Evolutionary conservation across 306 rosid species (phyloP), one percentile per base, ranked within the genome.

Genomic region (Argentina anserina): DNA sequence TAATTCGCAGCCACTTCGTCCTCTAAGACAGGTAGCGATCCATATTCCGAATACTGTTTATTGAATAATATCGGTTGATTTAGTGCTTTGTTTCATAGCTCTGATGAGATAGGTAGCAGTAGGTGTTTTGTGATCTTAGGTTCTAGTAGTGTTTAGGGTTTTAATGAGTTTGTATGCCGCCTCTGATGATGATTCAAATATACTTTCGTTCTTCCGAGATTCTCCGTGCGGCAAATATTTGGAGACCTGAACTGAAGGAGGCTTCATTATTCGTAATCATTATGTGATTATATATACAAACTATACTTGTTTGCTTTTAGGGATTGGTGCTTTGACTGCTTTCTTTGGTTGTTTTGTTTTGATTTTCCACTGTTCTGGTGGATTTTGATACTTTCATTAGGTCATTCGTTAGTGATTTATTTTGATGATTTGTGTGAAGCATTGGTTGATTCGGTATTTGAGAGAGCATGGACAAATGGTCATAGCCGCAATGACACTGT

Each of bases 161-260:
- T 9, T 7, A 17, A 3, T 13, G 14, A 37, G 6, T n/a, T 37
- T 56, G 18, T 45, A 18, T 72, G n/a, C 2, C 11, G 62, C 73
- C 73, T 34, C 73, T 50, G 33, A 47, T 69, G 73, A 69, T 50
- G 73, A 69, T 49, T 49, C 6, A 68, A 31, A 5, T 2, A 18
- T 29, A 68, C 60, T 68, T 69, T 69, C 73, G 62, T 69, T 69
- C 45, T 50, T 49, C 73, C 9, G 73, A 69, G 73, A 34, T 49
- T 13, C n/a, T 50, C 37, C 64, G 11, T 87, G 97, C 77, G 83
- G 97, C 85, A 85, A 85, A 76, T 3, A 56, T 46, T 76, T 85
- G 89, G 92, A 88, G 96, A 87, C 91, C 96, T 90, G 93, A 90
- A 81, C 96, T 90, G 96, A 90, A 88, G 92, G 86, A 4, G 91